Evolutionary conservation across 345 rosid species (phyloP).

Genomic region (Eucalyptus globulus): DNA sequence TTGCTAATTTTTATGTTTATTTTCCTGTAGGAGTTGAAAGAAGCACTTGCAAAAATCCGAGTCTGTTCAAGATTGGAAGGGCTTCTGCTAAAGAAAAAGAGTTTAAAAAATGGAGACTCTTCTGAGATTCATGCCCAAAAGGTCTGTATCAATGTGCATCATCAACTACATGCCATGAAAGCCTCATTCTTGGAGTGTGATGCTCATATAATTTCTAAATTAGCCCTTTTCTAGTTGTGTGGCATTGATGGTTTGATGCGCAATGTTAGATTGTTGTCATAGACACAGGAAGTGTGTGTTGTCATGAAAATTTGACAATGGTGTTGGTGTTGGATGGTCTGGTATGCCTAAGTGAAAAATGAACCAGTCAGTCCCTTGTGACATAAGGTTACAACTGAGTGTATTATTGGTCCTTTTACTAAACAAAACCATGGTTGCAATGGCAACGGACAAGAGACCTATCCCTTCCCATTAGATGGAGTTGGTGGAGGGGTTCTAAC

Average conservation of each 20-base stretch:
- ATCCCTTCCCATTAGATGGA: not conserved
- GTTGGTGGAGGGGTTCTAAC: not conserved
- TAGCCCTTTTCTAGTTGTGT: not conserved
- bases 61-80: constrained; percentile 76
- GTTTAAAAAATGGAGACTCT: constrained; percentile 66
- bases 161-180: not conserved
- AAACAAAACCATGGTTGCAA: not conserved
- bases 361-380: not conserved
- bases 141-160: constrained; percentile 18
- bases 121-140: constrained; percentile 89
- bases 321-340: not conserved
- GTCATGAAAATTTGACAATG: not conserved
- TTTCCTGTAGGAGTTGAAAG: constrained; percentile 56
- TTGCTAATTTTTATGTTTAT: not conserved
- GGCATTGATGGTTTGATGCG: not conserved
- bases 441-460: not conserved
- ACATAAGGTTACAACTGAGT: not conserved
- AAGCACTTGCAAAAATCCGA: constrained; percentile 63
- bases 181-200: not conserved
- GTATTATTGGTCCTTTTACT: not conserved
- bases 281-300: not conserved
- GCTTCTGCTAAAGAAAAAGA: constrained; percentile 62
- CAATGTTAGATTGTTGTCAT: not conserved
- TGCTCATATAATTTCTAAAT: not conserved
- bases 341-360: not conserved